Conservation (phyloP, 2,329 filamentous ascomycete species). For the Colletotrichum gigasporum region DNA sequence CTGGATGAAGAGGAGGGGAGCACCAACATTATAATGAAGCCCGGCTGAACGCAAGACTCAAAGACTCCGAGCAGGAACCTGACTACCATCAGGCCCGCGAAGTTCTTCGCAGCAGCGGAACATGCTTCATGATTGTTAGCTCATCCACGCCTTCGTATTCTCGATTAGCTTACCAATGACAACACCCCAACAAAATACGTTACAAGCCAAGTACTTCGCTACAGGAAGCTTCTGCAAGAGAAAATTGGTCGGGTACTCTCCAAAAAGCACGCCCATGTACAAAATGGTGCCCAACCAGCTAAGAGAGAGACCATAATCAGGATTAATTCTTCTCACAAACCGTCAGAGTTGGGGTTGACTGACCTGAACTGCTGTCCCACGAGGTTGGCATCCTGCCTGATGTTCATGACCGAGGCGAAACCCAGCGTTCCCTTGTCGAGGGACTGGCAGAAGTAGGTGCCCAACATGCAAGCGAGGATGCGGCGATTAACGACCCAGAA, state of each 20-base stretch:
- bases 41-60: conserved; percentile 47
- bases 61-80: conserved; percentile 34
- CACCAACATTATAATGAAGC: conserved; percentile 51
- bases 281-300: conserved; percentile 66
- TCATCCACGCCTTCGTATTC: too few species aligned
- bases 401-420: conserved; percentile 64
- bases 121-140: too few species aligned
- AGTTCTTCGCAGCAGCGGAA: conserved; percentile 33
- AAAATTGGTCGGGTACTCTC: conserved; percentile 67
- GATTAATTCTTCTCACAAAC: too few species aligned
- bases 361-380: conserved; percentile 45
- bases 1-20: too few species aligned
- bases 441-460: conserved; percentile 55
- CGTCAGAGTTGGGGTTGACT: rapidly evolving
- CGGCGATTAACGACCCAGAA: conserved; percentile 58
- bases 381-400: conserved; percentile 59
- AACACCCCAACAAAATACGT: conserved; percentile 55
- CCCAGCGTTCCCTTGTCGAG: conserved; percentile 41
- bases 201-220: conserved; percentile 14
- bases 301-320: conserved; percentile 51
- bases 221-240: conserved; percentile 58
- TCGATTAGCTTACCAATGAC: too few species aligned
- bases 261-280: conserved; percentile 67
- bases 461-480: conserved; percentile 59
- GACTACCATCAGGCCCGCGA: conserved; percentile 28